phyloP scores from a whole-genome alignment of 2,329 filamentous ascomycete species.

The Aspergillus viridinutans region DNA sequence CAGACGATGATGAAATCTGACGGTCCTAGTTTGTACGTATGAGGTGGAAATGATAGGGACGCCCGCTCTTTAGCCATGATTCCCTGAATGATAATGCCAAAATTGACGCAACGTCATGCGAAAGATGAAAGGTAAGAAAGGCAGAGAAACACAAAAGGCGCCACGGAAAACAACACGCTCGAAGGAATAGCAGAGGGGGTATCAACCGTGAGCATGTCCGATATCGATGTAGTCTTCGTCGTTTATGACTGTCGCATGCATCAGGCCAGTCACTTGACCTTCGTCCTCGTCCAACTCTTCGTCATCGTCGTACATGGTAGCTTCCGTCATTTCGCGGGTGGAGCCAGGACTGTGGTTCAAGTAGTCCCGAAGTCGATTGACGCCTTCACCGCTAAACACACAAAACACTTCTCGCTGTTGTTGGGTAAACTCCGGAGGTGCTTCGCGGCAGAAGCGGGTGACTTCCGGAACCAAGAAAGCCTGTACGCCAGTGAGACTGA shows the following conservation, averaged over 20 bases:
- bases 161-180: constrained; percentile 3
- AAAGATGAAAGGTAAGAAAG: background rate
- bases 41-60: background rate
- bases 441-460: constrained; percentile 77
- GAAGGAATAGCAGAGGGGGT: constrained; percentile 17
- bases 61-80: background rate
- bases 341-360: constrained; percentile 54
- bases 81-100: background rate
- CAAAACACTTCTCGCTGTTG: constrained; percentile 96
- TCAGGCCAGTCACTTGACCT: constrained; percentile 38
- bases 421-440: constrained; percentile 86
- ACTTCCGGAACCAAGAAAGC: constrained; percentile 85
- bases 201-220: constrained; percentile 32
- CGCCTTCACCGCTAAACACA: constrained; percentile 88
- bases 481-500: constrained; percentile 89
- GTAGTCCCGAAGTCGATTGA: constrained; percentile 70
- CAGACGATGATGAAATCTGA: constrained; percentile 1
- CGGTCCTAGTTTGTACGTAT: background rate
- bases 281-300: constrained; percentile 43
- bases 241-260: constrained; percentile 40
- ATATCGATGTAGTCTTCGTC: constrained; percentile 41
- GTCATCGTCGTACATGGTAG: constrained; percentile 43
- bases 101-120: background rate
- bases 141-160: background rate
- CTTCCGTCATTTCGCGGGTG: constrained; percentile 32